Percentiles rank a stretch among this genome's conserved stretches.
These are phyloP conservation scores for Alternaria alternata DNA, from an alignment of 2,329 filamentous ascomycete species.

Conservation along the genomic window DNA sequence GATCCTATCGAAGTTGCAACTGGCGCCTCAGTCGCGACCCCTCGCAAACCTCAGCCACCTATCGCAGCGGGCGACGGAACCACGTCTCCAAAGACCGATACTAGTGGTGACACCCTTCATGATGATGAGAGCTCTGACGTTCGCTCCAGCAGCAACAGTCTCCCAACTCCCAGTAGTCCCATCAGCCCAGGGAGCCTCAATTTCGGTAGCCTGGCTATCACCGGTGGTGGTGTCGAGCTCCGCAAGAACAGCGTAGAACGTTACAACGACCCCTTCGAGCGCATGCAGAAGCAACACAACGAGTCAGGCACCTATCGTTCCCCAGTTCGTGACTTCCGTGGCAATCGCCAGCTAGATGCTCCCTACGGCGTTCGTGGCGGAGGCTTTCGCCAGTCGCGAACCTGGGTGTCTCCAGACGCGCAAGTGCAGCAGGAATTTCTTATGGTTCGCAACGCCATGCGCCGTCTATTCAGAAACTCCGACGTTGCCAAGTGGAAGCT, in stretches of 20 bases:
- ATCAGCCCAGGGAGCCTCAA: conserved; percentile 21
- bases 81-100: conserved; percentile 13
- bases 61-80: neutral
- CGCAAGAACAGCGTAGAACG: conserved; percentile 2
- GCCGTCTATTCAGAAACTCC: conserved; percentile 44
- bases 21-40: neutral
- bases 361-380: conserved; percentile 13
- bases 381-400: conserved; percentile 27
- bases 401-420: conserved; percentile 38
- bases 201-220: conserved; percentile 20
- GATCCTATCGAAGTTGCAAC: neutral
- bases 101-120: conserved; percentile 25
- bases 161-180: conserved; percentile 15
- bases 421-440: conserved; percentile 39
- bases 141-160: conserved; percentile 11
- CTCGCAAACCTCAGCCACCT: neutral
- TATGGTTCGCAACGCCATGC: conserved; percentile 46
- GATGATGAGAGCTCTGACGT: conserved; percentile 16
- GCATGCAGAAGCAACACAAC: conserved; percentile 3
- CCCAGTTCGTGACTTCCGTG: conserved; percentile 4
- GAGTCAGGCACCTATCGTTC: neutral
- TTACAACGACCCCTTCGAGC: conserved; percentile 18
- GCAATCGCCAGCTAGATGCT: conserved; percentile 4
- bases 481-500: conserved; percentile 46
- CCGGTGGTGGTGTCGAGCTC: neutral